Conservation (phyloP, 2,329 filamentous ascomycete genomes). For the Mariannaea elegans region DNA sequence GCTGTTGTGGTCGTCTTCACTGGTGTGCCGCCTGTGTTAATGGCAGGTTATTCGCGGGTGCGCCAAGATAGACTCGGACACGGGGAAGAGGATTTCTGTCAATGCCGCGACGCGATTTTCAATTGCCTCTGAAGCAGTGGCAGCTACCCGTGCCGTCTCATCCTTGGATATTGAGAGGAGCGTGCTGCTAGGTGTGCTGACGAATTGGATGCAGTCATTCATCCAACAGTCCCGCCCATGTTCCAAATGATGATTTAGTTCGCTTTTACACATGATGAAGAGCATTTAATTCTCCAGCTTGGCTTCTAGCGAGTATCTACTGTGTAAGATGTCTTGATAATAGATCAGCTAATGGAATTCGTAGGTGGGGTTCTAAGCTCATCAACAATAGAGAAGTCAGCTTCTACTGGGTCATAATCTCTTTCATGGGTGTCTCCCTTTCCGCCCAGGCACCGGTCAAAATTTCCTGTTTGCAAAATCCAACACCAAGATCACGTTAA, state of each 20-base stretch:
- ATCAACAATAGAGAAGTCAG: constrained; percentile 54
- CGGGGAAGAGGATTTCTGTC: constrained; percentile 42
- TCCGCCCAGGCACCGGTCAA: constrained; percentile 48
- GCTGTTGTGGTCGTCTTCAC: constrained; percentile 56
- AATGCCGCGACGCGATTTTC: too few species aligned
- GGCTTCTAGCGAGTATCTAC: constrained; percentile 45
- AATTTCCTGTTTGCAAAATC: constrained; percentile 57
- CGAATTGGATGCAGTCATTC: constrained; percentile 40
- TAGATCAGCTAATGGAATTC: neutral
- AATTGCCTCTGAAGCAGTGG: constrained; percentile 52
- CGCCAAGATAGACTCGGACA: constrained; percentile 47
- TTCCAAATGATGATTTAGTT: constrained; percentile 45
- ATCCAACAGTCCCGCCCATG: constrained; percentile 35
- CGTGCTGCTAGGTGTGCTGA: constrained; percentile 40
- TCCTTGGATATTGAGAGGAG: constrained; percentile 51
- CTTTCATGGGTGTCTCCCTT: constrained; percentile 60
- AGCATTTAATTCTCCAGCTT: constrained; percentile 48
- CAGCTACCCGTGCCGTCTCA: constrained; percentile 49
- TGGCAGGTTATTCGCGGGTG: constrained; percentile 46
- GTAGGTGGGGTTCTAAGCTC: constrained; percentile 45
- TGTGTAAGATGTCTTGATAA: neutral
- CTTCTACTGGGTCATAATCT: constrained; percentile 59
- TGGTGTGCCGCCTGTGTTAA: constrained; percentile 46
- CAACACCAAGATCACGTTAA: too few species aligned
- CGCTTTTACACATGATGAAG: constrained; percentile 45